These are phyloP conservation scores for Penicillium sp. DNA, from an alignment of 2,329 filamentous ascomycete species.

Conservation along the genomic window DNA sequence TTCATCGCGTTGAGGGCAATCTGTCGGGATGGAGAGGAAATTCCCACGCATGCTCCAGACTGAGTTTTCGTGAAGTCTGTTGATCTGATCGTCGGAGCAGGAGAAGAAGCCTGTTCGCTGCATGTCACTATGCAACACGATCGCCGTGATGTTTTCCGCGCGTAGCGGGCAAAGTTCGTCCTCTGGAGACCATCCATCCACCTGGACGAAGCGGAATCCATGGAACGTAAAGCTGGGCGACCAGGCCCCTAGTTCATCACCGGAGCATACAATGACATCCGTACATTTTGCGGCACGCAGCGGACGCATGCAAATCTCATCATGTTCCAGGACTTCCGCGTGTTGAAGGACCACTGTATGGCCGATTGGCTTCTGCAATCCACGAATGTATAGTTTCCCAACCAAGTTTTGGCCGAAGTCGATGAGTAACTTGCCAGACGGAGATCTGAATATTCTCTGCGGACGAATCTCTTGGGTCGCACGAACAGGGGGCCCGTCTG, in stretches of 20 bases:
- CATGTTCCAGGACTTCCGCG: constrained; percentile 58
- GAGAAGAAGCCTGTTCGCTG: constrained; percentile 52
- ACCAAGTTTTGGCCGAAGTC: constrained; percentile 64
- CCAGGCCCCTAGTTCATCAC: constrained; percentile 37
- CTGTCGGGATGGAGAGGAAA: constrained; percentile 60
- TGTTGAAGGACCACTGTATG: constrained; percentile 45
- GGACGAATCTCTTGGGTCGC: constrained; percentile 31
- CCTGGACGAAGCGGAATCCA: constrained; percentile 53
- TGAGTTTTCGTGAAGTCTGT: constrained; percentile 58
- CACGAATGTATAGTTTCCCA: constrained; percentile 49
- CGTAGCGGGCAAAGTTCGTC: constrained; percentile 1
- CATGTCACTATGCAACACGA: constrained; percentile 57
- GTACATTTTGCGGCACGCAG: constrained; percentile 48
- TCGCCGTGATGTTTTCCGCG: constrained; percentile 3
- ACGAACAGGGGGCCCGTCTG: constrained; percentile 51
- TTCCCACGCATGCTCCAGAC: constrained; percentile 62
- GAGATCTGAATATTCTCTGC: constrained; percentile 35
- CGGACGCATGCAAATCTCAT: constrained; percentile 46
- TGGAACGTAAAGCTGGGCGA: constrained; percentile 57
- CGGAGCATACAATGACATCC: constrained; percentile 45
- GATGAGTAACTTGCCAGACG: constrained; percentile 52
- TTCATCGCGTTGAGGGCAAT: constrained; percentile 61
- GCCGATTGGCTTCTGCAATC: constrained; percentile 19
- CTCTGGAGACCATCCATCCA: constrained; percentile 18
- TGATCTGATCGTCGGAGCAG: constrained; percentile 56